Percentiles rank a stretch among this genome's conserved stretches.
These are phyloP conservation scores for Aspergillus fischeri DNA, from an alignment of 2,329 filamentous ascomycete species.

Conservation along the genomic window DNA sequence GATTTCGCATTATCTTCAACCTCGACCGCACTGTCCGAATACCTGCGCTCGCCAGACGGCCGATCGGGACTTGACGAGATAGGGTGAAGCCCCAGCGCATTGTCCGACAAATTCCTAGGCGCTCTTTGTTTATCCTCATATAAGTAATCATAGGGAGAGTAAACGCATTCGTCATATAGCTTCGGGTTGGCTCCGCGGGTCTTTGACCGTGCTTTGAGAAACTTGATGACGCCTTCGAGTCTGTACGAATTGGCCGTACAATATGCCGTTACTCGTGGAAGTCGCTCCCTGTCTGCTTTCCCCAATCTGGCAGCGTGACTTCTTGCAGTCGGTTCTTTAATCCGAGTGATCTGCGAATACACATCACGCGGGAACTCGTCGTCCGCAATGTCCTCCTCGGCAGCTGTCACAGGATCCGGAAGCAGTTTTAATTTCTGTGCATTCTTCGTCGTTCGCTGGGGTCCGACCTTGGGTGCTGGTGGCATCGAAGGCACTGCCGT, in stretches of 20 bases:
- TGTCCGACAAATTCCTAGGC: conserved; percentile 27
- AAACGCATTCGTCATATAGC: conserved; percentile 95
- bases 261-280: conserved; percentile 93
- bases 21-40: conserved; percentile 64
- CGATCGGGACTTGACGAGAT: conserved; percentile 17
- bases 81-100: conserved; percentile 32
- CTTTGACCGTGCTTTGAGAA: conserved; percentile 78
- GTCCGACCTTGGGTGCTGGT: conserved; percentile 72
- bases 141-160: conserved; percentile 84
- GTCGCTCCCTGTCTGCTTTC: conserved; percentile 81
- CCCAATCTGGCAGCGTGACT: conserved; percentile 88
- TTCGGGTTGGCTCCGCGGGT: conserved; percentile 79
- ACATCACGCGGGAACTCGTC: conserved; percentile 93
- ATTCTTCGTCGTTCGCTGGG: conserved; percentile 90
- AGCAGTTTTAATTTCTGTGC: conserved; percentile 97
- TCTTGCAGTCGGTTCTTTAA: conserved; percentile 91
- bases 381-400: conserved; percentile 72
- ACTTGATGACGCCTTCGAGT: conserved; percentile 83
- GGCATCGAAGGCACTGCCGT: conserved; percentile 38
- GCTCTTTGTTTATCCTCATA: conserved; percentile 43
- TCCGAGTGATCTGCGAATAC: conserved; percentile 95
- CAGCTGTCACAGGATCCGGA: conserved; percentile 79
- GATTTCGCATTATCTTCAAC: conserved; percentile 57
- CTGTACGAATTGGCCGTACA: conserved; percentile 91
- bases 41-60: conserved; percentile 59